Percentiles rank a stretch among this genome's conserved stretches.
Evolutionary conservation across 257 asterid species (phyloP).

Genomic region (Leonotis leonurus): DNA sequence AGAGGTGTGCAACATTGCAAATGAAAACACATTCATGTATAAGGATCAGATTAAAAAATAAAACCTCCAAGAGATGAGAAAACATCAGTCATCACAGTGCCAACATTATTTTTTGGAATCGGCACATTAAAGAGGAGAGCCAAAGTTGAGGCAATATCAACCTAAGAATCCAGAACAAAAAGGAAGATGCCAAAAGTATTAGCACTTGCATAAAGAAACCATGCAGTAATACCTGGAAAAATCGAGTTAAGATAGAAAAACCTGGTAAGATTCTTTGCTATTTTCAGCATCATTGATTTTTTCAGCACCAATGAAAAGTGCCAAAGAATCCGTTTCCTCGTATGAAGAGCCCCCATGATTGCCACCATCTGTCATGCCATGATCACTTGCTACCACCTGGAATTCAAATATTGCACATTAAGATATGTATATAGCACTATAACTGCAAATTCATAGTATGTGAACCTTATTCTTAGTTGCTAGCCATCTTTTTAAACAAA

Average conservation of each 20-base stretch:
- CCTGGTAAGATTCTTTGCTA: slow-evolving; percentile 60
- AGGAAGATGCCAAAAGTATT: slow-evolving; percentile 6
- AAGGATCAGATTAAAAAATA: slow-evolving; percentile 10
- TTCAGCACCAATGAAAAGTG: slow-evolving; percentile 57
- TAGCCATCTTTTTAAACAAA: background rate
- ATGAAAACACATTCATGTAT: background rate
- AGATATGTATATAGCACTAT: slow-evolving; percentile 10
- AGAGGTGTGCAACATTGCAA: background rate
- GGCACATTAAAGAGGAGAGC: slow-evolving; percentile 93
- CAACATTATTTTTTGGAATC: slow-evolving; percentile 80
- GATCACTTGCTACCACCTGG: slow-evolving; percentile 86
- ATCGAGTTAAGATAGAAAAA: too few species aligned
- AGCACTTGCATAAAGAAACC: background rate
- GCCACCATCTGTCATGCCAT: slow-evolving; percentile 90
- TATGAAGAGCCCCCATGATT: slow-evolving; percentile 90
- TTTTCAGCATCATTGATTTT: slow-evolving; percentile 21
- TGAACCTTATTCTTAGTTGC: background rate
- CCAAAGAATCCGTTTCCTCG: slow-evolving; percentile 90
- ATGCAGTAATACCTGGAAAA: background rate
- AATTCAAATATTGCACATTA: slow-evolving; percentile 20
- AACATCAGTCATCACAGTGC: slow-evolving; percentile 57
- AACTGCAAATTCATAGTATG: slow-evolving; percentile 9
- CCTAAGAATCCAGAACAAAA: slow-evolving; percentile 45
- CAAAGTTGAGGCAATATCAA: slow-evolving; percentile 73
- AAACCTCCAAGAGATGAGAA: slow-evolving; percentile 62